Evolutionary conservation across 805 yeast genomes (phyloP), one percentile per base, ranked within the genome.

Genomic region (Candida yuanshanica): DNA sequence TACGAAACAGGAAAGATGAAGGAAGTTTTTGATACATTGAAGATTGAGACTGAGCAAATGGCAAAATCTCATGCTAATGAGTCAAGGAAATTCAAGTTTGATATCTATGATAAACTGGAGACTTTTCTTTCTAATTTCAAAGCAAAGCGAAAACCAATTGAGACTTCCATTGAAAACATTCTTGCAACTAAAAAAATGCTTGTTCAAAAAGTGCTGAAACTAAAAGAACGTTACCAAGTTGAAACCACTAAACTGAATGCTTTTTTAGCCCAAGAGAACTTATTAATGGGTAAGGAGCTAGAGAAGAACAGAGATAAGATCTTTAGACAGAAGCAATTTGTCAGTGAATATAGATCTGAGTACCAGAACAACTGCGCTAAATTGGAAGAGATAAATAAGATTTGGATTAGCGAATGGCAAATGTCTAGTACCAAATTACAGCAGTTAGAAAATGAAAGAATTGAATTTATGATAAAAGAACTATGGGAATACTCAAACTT

Each of bases 401-500:
- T 71, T 3, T 88, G 87, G 82, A 72, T 75, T 41, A 63, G 75
- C 23, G 89, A 86, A 50, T 87, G 96, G 96, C 68, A 70, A 43
- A 56, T 67, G 5, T 70, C 83, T 0, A 73, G 86, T 35, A 77
- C 72, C 47, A 74, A 73, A 46, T 68, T 82, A 47, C 89, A 87
- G 60, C 72, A 66, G 39, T 60, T 83, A 36, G 96, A 87, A 56
- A 75, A 77, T 37, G 88, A 83, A 55, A 72, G 90, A 47, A 74
- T 85, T 41, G 82, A 81, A 51, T 73, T 79, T 46, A 55, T 83
- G 42, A 82, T 85, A 52, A 67, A 81, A 14, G 84, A 80, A 50
- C 60, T 88, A 44, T 88, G 95, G 84, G 83, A 79, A 33, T 86
- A 71, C 54, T 79, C 91, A 36, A 87, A 87, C 60, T 70, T 79